Evolutionary conservation across 352 stramenopile species (phyloP).

Genomic region (Phytophthora cajani): DNA sequence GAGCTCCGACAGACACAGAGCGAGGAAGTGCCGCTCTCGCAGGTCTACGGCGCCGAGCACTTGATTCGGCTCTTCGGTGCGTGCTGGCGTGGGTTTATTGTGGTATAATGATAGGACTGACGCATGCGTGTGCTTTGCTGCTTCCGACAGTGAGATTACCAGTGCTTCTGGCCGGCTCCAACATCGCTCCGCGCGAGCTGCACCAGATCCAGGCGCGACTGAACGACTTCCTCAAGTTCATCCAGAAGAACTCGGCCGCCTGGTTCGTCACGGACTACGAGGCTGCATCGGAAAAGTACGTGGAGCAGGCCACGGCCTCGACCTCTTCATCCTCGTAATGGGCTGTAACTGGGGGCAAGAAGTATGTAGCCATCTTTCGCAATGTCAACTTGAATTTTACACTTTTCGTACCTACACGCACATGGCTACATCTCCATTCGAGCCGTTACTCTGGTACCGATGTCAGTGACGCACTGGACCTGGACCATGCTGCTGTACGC

Average conservation of each 20-base stretch:
- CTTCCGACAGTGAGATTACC: slow-evolving; percentile 77
- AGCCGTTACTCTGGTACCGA: not conserved
- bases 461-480: slow-evolving; percentile 23
- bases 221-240: slow-evolving; percentile 87
- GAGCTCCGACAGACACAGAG: slow-evolving; percentile 66
- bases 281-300: slow-evolving; percentile 55
- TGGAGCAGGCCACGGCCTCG: slow-evolving; percentile 46
- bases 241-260: slow-evolving; percentile 77
- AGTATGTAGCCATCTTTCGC: slow-evolving; percentile 21
- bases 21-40: slow-evolving; percentile 68
- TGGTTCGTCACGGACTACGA: slow-evolving; percentile 81
- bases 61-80: slow-evolving; percentile 90
- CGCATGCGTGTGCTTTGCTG: not conserved
- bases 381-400: not conserved
- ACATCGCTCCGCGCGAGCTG: slow-evolving; percentile 62
- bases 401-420: slow-evolving; percentile 17
- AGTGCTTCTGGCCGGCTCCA: slow-evolving; percentile 69
- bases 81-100: slow-evolving; percentile 18
- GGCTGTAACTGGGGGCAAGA: not conserved
- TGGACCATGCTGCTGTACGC: slow-evolving; percentile 21
- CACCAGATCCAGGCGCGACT: slow-evolving; percentile 72
- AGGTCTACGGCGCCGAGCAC: slow-evolving; percentile 93
- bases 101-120: not conserved
- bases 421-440: slow-evolving; percentile 1
- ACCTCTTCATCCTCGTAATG: slow-evolving; percentile 13